Percentiles rank a stretch among this genome's conserved stretches.
Evolutionary conservation across 2,329 filamentous ascomycete species (phyloP).

Genomic region (Podosphaera xanthii): DNA sequence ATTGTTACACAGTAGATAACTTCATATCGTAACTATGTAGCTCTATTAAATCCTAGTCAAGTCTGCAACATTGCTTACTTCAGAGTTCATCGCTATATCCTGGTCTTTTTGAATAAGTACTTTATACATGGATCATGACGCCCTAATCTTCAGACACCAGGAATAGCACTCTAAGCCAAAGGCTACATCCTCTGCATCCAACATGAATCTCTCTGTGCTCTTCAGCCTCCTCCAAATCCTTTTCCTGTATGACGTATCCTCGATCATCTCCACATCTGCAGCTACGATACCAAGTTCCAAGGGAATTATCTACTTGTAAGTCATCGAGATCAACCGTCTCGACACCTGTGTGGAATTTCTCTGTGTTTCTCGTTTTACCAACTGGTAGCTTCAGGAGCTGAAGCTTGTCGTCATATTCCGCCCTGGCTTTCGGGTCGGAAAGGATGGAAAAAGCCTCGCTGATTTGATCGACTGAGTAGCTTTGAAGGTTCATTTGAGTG

Average conservation of each 20-base stretch:
- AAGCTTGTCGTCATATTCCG: conserved; percentile 30
- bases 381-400: conserved; percentile 10
- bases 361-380: conserved; percentile 2
- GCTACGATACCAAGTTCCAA: conserved; percentile 27
- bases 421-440: conserved; percentile 25
- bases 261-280: conserved; percentile 42
- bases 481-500: neutral
- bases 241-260: conserved; percentile 35
- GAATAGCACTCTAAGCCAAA: conserved; percentile 43
- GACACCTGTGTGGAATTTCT: conserved; percentile 31
- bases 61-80: too few species aligned
- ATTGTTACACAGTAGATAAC: neutral
- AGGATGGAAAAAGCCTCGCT: conserved; percentile 33
- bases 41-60: too few species aligned
- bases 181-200: conserved; percentile 41
- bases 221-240: conserved; percentile 33
- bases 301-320: conserved; percentile 27
- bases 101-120: too few species aligned
- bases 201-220: conserved; percentile 40
- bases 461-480: conserved; percentile 39
- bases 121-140: too few species aligned
- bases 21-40: too few species aligned
- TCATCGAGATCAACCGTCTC: conserved; percentile 45
- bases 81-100: too few species aligned
- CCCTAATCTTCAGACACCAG: conserved; percentile 23